Conservation (phyloP, 176 grass and related monocot species). For the Raddia distichophylla region DNA sequence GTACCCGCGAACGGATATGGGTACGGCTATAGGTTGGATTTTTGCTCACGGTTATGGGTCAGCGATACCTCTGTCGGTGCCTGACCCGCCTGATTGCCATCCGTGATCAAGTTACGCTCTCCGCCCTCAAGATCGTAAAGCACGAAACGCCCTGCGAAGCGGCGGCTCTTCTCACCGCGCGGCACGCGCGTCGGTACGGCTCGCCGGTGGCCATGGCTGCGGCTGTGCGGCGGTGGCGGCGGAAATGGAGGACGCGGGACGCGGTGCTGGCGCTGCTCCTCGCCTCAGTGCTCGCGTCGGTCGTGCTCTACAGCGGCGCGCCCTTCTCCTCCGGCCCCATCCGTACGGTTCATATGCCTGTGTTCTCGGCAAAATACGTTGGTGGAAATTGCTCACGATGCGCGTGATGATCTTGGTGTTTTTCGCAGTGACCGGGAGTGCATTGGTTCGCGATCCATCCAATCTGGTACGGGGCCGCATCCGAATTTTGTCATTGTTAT, state of each 20-base stretch:
- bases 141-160: background rate
- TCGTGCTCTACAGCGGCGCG: slow-evolving; percentile 56
- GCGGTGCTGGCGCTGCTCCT: slow-evolving; percentile 55
- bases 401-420: slow-evolving; percentile 5
- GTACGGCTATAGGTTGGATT: too few relatives aligned
- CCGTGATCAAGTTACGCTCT: too few relatives aligned
- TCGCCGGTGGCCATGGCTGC: background rate
- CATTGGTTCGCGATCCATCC: slow-evolving; percentile 6
- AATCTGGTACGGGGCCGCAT: slow-evolving; percentile 17
- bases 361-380: background rate
- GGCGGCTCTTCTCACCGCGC: background rate
- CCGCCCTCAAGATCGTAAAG: too few relatives aligned
- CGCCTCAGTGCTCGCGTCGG: slow-evolving; percentile 57
- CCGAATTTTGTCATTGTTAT: background rate
- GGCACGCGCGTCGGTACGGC: background rate
- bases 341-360: slow-evolving; percentile 31
- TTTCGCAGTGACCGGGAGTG: slow-evolving; percentile 16
- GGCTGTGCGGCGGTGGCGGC: background rate
- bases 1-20: too few relatives aligned
- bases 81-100: too few relatives aligned
- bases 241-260: slow-evolving; percentile 39
- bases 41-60: too few relatives aligned
- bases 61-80: too few relatives aligned
- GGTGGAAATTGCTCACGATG: background rate
- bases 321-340: slow-evolving; percentile 41